phyloP scores from a whole-genome alignment of 441 rosid species.

The Croton setiger region DNA sequence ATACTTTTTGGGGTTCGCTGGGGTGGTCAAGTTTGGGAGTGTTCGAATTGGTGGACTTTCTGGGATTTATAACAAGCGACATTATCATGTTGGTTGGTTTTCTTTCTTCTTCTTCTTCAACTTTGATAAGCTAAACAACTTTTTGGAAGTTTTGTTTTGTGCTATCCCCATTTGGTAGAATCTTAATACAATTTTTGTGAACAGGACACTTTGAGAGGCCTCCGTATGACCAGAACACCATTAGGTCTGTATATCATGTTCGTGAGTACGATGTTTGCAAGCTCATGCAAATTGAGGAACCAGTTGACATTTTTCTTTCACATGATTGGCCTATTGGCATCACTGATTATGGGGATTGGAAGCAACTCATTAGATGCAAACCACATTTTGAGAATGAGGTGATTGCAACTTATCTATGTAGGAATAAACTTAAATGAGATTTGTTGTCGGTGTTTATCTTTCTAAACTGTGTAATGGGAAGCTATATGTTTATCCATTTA shows the following conservation, averaged over 20 bases:
- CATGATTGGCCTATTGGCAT: conserved; percentile 96
- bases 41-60: conserved; percentile 90
- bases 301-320: conserved; percentile 82
- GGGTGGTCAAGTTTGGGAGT: conserved; percentile 83
- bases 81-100: conserved; percentile 62
- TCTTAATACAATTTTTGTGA: conserved; percentile 19
- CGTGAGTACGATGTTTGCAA: conserved; percentile 88
- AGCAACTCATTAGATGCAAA: conserved; percentile 55
- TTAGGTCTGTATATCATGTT: conserved; percentile 79
- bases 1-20: conserved; percentile 76
- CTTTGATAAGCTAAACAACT: neutral
- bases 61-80: conserved; percentile 65
- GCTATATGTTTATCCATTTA: neutral
- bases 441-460: neutral
- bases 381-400: conserved; percentile 70
- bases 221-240: conserved; percentile 61
- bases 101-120: neutral
- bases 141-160: conserved; percentile 1
- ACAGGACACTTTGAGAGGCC: conserved; percentile 88
- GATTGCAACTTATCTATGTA: neutral
- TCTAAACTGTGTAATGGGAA: neutral
- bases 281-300: conserved; percentile 81
- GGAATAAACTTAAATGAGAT: neutral
- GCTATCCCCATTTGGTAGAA: neutral
- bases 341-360: conserved; percentile 73